Evolutionary conservation across 345 rosid species (phyloP), one percentile per base, ranked within the genome.

Genomic region (Lepidium didymum): DNA sequence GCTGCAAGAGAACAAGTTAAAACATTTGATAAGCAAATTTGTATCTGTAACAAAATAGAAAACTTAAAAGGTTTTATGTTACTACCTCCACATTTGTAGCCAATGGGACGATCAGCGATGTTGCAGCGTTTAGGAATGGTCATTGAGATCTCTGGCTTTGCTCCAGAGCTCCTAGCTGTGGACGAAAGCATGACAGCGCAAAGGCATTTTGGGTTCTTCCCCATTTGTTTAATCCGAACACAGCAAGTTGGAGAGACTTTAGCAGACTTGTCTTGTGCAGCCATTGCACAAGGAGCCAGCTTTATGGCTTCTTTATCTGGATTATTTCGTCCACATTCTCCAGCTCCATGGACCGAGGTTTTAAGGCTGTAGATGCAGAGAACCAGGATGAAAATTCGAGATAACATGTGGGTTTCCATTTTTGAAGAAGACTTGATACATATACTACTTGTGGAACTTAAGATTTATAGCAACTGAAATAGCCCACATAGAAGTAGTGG

Each of bases 111-210:
- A 75, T 81, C 73, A 51, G 76, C 77, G 23, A 94, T 67, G 82
- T 91, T 85, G 86, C 97, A 91, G 38, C 92, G 88, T 57, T 91
- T 85, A 18, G 99, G 96, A 62, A 94, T 86, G 75, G 97, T 89
- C 51, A 94, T 64, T 6, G 99, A 96, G 25, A 85, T 55, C 57
- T 81, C 90, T 0, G 91, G 90, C 76, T 86, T 83, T 68, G 78
- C 72, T 10, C 99, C 99, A 4, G 91, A 81, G 31, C 75, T 83
- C 50, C 77, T 87, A 19, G 95, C 96, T 3, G 90, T 89, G 41
- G 88, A 81, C 3, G 96, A 89, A 38, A 89, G 93, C 95, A 94
- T 89, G 31, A 82, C 95, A 41, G 96, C 91, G 14, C 95, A 91
- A 1, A 91, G 89, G 54, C 97, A 91, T 72, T 78, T 62, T 0